Conservation (phyloP, 2,329 filamentous ascomycete species). For the Blastomyces percursus region DNA sequence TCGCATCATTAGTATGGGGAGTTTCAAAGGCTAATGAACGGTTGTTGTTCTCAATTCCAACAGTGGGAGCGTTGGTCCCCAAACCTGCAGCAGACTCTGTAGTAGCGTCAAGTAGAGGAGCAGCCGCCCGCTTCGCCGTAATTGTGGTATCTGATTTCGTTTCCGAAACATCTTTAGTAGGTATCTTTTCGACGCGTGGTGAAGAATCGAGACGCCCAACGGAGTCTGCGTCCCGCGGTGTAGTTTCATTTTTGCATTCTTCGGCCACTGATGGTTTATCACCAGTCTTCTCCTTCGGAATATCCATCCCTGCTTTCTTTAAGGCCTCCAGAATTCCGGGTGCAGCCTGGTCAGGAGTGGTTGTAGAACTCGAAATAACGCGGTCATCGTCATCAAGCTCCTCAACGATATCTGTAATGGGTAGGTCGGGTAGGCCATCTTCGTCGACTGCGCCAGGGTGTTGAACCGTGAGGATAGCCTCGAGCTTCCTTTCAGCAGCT, state of each 20-base stretch:
- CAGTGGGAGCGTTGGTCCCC: conserved; percentile 3
- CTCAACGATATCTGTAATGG: conserved; percentile 84
- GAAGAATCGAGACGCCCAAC: neutral
- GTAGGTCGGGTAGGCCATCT: conserved; percentile 61
- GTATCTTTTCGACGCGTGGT: neutral
- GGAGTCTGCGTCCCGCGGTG: neutral
- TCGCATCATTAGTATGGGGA: conserved; percentile 7
- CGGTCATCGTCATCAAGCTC: conserved; percentile 86
- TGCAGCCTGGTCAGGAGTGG: conserved; percentile 56
- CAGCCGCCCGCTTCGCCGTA: neutral
- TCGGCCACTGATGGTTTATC: conserved; percentile 11
- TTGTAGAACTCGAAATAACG: conserved; percentile 57
- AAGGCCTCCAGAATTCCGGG: conserved; percentile 60
- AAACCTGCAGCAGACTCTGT: neutral
- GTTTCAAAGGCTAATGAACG: neutral
- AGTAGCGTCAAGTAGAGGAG: neutral
- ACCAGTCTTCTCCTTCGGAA: conserved; percentile 20
- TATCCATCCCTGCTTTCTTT: conserved; percentile 61
- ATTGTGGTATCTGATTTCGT: neutral
- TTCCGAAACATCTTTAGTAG: neutral
- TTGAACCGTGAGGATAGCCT: conserved; percentile 49
- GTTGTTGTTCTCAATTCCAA: conserved; percentile 3
- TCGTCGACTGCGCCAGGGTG: conserved; percentile 40
- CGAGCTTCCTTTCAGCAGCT: conserved; percentile 57
- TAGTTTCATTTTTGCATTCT: conserved; percentile 3